Conservation (phyloP, 2,329 filamentous ascomycete genomes). For the Bipolaris oryzae region DNA sequence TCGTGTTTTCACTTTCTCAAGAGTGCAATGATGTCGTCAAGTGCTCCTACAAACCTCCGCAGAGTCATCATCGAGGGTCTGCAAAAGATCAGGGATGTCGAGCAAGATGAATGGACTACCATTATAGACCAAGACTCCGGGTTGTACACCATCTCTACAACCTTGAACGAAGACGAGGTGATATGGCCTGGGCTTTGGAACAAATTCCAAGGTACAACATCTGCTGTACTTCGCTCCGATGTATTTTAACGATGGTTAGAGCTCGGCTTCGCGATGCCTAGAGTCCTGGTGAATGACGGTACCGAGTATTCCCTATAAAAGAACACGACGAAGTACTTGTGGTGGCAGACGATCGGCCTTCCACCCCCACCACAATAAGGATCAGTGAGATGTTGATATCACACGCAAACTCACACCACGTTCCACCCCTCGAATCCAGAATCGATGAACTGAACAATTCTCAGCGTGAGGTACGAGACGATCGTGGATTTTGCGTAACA, state of each 20-base stretch:
- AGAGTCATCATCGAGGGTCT: not conserved
- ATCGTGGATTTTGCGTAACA: not conserved
- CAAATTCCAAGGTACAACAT: not conserved
- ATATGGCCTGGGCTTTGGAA: not conserved
- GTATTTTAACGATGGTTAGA: not conserved
- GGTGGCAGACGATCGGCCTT: not conserved
- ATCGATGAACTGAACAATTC: not conserved
- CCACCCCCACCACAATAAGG: slow-evolving; percentile 1
- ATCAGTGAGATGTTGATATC: not conserved
- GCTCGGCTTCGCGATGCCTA: not conserved
- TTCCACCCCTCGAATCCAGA: not conserved
- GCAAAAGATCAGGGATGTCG: not conserved
- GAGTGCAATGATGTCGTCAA: not conserved
- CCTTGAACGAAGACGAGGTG: not conserved
- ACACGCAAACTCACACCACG: not conserved
- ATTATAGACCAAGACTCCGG: not conserved
- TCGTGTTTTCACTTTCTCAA: not conserved
- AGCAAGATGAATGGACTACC: not conserved
- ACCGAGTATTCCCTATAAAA: not conserved
- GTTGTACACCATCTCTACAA: not conserved
- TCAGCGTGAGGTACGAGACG: not conserved
- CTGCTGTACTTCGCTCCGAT: not conserved
- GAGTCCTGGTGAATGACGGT: not conserved
- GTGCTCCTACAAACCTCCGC: not conserved
- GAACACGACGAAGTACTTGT: not conserved